Conservation (phyloP, 2,329 filamentous ascomycete species). For the Trichophaea hybrida region DNA sequence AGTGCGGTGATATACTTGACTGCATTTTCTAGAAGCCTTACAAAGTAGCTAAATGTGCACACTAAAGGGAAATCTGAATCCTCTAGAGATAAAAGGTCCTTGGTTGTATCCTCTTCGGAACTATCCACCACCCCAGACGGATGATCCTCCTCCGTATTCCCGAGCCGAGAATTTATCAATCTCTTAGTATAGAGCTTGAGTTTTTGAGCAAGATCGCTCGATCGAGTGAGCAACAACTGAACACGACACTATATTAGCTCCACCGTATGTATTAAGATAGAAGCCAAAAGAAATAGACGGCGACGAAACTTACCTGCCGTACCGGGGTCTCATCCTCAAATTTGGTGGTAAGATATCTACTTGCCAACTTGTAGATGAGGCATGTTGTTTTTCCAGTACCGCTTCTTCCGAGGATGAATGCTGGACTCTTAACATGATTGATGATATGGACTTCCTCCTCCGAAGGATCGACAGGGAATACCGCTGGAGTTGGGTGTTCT, state of each 20-base stretch:
- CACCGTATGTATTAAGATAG: too few relatives aligned
- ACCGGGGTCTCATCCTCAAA: not conserved
- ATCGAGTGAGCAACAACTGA: not conserved
- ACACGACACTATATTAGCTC: not conserved
- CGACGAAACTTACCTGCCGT: not conserved
- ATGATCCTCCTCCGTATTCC: not conserved
- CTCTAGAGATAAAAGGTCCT: not conserved
- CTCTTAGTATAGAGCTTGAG: not conserved
- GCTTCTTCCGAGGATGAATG: conserved; percentile 29
- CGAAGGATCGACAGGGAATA: not conserved
- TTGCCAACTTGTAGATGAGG: conserved; percentile 28
- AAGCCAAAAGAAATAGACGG: too few relatives aligned
- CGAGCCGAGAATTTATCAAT: not conserved
- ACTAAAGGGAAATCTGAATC: not conserved
- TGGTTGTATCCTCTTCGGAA: not conserved
- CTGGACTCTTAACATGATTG: conserved; percentile 24
- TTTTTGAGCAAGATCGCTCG: not conserved
- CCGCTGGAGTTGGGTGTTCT: not conserved
- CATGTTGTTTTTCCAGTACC: conserved; percentile 30
- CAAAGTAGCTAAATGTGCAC: not conserved
- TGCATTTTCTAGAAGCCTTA: not conserved
- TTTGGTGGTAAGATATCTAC: conserved; percentile 18
- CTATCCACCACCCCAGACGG: not conserved
- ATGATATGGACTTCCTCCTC: conserved; percentile 5
- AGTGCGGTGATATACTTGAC: not conserved